Base-by-base conservation (phyloP, 106 monocot genomes). In the Amphibolis antarctica region DNA sequence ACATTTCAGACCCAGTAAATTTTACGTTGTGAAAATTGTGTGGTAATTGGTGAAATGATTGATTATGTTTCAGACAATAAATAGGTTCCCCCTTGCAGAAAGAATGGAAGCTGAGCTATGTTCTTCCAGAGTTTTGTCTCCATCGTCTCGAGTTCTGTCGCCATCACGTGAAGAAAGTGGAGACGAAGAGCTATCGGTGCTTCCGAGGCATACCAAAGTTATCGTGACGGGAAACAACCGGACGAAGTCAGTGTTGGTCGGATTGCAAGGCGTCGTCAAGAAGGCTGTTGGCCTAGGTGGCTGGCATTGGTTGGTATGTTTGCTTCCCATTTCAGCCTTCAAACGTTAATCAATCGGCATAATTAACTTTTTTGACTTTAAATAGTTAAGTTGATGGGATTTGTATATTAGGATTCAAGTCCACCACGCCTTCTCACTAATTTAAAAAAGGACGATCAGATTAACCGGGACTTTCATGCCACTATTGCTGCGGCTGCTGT, bases 121-220 rank as follows among this genome's bases (percentile, higher is more conserved):
- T 62, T 78, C 86, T 12, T 75, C 86, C 10, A 74, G 74, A 12
- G 52, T 66, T 26, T 17, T 81, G 50, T 72, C 69, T 23, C 67
- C 78, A 30, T 79, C 84, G 7, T 73, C 85, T 19, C 68, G 75
- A 12, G 60, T 67, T 36, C 36, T 86, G 50, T 77, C 68, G 7
- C 69, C 80, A 22, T 75, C 75, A 20, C 63, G 70, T 59, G 86
- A 86, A 44, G 91, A 92, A 70, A 91, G 86, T 66, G 86, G 86
- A 12, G 90, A 91, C 55, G 90, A 91, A 59, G 89, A 85, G 70
- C 83, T 91, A 22, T 80, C 90, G 1, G 82, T 86, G 59, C 80
- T 91, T 62, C 90, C 90, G 12, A 75, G 90, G 74, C 90, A 91
- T 68, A 91, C 90, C 0, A 91, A 91, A 69, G 90, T 91, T 24